These are phyloP conservation scores for Umbelopsis sp. DNA, from an alignment of 192 early-diverging fungal species.

Conservation along the genomic window DNA sequence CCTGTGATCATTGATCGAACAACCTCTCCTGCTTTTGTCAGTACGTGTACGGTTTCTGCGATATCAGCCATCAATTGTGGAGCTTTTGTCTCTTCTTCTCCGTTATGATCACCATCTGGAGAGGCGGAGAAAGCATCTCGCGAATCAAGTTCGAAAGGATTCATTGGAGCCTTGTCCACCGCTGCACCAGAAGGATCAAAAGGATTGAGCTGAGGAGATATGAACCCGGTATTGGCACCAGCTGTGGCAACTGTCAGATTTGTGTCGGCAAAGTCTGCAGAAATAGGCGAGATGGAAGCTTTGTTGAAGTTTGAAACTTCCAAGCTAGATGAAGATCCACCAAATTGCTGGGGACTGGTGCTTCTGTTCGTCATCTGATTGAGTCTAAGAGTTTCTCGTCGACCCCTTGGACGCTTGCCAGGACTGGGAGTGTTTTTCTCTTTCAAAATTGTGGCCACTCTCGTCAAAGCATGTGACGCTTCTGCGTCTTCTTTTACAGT, in stretches of 20 bases:
- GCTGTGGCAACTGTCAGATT: constrained; percentile 11
- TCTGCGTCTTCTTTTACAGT: constrained; percentile 30
- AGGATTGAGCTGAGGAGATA: constrained; percentile 10
- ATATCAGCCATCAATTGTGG: constrained; percentile 34
- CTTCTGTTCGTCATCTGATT: constrained; percentile 2
- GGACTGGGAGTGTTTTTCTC: constrained; percentile 31
- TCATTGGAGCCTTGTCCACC: constrained; percentile 3
- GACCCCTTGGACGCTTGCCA: constrained; percentile 33
- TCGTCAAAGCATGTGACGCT: constrained; percentile 35
- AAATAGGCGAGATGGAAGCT: constrained; percentile 3
- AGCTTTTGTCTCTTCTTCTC: not conserved
- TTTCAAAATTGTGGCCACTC: constrained; percentile 39
- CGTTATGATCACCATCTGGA: not conserved
- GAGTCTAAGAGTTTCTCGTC: constrained; percentile 34
- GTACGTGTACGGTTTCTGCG: constrained; percentile 48
- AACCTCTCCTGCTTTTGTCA: constrained; percentile 46
- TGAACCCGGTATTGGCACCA: constrained; percentile 2
- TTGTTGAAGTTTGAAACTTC: constrained; percentile 9
- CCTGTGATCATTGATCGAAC: constrained; percentile 49
- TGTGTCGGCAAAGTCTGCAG: constrained; percentile 20
- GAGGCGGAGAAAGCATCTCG: not conserved
- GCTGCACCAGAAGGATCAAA: not conserved
- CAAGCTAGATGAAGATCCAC: constrained; percentile 20
- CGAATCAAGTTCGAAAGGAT: constrained; percentile 20
- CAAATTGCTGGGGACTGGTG: constrained; percentile 16